Evolutionary conservation across 306 rosid species (phyloP).

Genomic region (Spatholobus suberectus): DNA sequence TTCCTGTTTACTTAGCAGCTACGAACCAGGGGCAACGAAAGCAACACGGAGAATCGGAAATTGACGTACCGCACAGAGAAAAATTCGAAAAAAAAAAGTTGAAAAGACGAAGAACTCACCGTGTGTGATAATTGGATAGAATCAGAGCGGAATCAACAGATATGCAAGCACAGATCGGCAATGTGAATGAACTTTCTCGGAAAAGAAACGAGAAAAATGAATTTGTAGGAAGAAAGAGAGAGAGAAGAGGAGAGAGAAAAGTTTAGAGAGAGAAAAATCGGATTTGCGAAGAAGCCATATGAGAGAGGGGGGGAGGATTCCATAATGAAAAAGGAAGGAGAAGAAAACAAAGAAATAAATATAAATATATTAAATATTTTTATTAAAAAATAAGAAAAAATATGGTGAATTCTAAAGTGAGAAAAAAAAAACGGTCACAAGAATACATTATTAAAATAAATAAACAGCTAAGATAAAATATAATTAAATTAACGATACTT

Average conservation of each 20-base stretch:
- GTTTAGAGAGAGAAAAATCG: slow-evolving; percentile 54
- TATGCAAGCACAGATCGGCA: slow-evolving; percentile 53
- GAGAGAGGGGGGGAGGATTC: slow-evolving; percentile 47
- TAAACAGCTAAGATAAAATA: too few species aligned
- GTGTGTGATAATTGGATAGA: slow-evolving; percentile 41
- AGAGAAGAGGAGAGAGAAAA: slow-evolving; percentile 40
- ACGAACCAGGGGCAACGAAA: slow-evolving; percentile 26
- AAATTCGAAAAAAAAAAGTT: background rate
- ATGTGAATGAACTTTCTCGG: slow-evolving; percentile 49
- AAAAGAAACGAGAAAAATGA: slow-evolving; percentile 38
- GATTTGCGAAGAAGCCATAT: slow-evolving; percentile 60
- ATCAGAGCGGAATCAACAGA: slow-evolving; percentile 30
- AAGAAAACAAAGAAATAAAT: slow-evolving; percentile 54
- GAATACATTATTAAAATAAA: too few species aligned
- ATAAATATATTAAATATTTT: background rate
- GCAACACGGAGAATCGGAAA: slow-evolving; percentile 30
- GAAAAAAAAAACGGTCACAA: too few species aligned
- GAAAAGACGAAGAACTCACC: slow-evolving; percentile 52
- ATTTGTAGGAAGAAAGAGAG: slow-evolving; percentile 34
- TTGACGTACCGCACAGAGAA: slow-evolving; percentile 4
- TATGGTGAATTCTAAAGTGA: too few species aligned
- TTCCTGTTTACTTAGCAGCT: slow-evolving; percentile 36
- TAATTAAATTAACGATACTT: too few species aligned
- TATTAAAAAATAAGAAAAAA: too few species aligned
- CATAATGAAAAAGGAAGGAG: slow-evolving; percentile 55